Evolutionary conservation across 495 filamentous ascomycete genomes (phyloP).

Genomic region (Sphaerosporella brunnea): DNA sequence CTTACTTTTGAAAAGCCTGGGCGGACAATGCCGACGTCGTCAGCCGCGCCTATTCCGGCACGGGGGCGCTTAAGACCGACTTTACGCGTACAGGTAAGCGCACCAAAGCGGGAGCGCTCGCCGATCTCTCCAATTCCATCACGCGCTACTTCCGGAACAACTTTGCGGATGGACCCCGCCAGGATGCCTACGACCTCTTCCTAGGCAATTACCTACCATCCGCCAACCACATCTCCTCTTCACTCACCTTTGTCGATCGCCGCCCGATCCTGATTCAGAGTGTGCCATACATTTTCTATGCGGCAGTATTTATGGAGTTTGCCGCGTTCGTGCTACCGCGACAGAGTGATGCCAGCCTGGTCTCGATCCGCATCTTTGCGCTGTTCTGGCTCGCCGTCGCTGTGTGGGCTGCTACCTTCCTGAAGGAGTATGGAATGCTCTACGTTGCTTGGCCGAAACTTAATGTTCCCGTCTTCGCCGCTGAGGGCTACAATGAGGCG

Average conservation of each 20-base stretch:
- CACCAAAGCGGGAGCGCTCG: constrained; percentile 61
- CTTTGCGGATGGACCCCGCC: constrained; percentile 76
- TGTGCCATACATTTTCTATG: constrained; percentile 75
- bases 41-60: constrained; percentile 79
- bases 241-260: constrained; percentile 65
- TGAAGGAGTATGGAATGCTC: constrained; percentile 67
- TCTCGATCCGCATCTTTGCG: constrained; percentile 51
- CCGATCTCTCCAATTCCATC: constrained; percentile 65
- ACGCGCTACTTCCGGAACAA: constrained; percentile 80
- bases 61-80: constrained; percentile 90
- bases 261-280: constrained; percentile 71
- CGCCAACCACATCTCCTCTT: constrained; percentile 41
- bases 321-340: constrained; percentile 56
- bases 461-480: constrained; percentile 64
- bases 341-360: constrained; percentile 30
- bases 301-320: constrained; percentile 71
- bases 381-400: constrained; percentile 54
- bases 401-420: constrained; percentile 53
- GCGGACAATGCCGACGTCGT: constrained; percentile 96
- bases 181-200: constrained; percentile 92
- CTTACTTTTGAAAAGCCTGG: constrained; percentile 35
- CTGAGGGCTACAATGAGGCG: constrained; percentile 78
- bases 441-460: constrained; percentile 97
- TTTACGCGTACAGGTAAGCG: constrained; percentile 78
- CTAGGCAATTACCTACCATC: constrained; percentile 65